Base-by-base conservation (phyloP, 2,329 filamentous ascomycete genomes). In the Phialophora expanda region DNA sequence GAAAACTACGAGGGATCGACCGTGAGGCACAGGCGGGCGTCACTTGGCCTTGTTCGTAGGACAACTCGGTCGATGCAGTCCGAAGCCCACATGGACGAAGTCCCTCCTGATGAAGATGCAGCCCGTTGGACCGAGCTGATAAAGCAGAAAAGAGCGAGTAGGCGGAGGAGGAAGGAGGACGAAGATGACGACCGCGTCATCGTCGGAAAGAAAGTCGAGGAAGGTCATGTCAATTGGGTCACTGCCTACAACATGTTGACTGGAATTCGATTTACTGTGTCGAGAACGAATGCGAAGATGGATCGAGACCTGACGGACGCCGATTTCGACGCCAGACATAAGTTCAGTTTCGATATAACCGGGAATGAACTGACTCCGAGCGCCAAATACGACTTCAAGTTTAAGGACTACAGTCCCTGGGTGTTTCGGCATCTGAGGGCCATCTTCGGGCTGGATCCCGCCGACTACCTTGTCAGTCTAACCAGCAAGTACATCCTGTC, bases 401-500 rank as follows among this genome's bases (percentile, higher is more conserved):
- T 99, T 85, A 99, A 99, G 82, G 95, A 99, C 81, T 99, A 99
- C 79, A 94, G 94, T n/a, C 95, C 95, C 64, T 98, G 94, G 93
- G 95, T 99, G 66, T 99, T 99, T 80, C 92, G 95, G 74, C 92
- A 93, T 79, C 85, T 99, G 51, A 91, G 95, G 71, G 84, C 88
- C 56, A 90, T 90, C 69, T 99, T 99, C 82, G 88, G 90, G 73
- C 87, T 98, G 62, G 95, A 99, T 76, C 95, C 95, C 24, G 95
- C 94, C 72, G 95, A 99, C 79, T 99, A 99, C 77, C 87, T 99
- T 67, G 96, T 99, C 88, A 99, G 95, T 7, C 82, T 99, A 74
- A 98, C 95, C 14, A 95, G 93, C 78, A 99, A 99, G 81, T 99
- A 99, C 79, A 98, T 99, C 62, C 85, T 99, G 70, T 98, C 95